These are phyloP conservation scores for Henckelia pumila DNA, from an alignment of 257 asterid species.

Conservation along the genomic window DNA sequence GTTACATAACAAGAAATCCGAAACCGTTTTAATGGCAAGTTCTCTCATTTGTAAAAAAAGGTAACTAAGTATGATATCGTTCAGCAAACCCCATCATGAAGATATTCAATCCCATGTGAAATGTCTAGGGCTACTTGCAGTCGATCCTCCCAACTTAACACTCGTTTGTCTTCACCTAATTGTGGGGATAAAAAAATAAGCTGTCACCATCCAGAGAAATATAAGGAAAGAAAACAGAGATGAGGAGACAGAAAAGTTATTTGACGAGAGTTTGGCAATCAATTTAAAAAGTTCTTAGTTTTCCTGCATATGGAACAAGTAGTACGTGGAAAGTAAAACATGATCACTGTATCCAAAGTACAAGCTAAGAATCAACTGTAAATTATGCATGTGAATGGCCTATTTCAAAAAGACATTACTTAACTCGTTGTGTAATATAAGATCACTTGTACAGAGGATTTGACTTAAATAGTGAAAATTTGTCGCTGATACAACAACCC, in stretches of 20 bases:
- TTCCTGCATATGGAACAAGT: slow-evolving; percentile 1
- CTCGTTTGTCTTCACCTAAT: slow-evolving; percentile 56
- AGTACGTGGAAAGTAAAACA: slow-evolving; percentile 8
- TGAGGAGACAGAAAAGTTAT: slow-evolving; percentile 11
- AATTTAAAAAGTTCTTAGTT: not conserved
- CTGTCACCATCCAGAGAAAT: slow-evolving; percentile 21
- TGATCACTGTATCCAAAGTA: not conserved
- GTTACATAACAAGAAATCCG: not conserved
- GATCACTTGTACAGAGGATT: not conserved
- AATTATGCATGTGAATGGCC: not conserved
- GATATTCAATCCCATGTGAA: slow-evolving; percentile 94
- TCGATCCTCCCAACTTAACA: slow-evolving; percentile 86
- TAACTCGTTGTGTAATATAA: not conserved
- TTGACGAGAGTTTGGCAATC: not conserved
- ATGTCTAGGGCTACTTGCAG: slow-evolving; percentile 87
- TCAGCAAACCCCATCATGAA: slow-evolving; percentile 90
- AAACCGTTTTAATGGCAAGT: not conserved
- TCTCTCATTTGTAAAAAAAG: not conserved
- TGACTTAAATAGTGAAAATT: not conserved
- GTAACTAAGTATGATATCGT: slow-evolving; percentile 7
- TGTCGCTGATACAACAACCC: not conserved
- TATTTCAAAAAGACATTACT: not conserved
- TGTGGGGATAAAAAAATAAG: slow-evolving; percentile 14
- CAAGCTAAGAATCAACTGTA: not conserved
- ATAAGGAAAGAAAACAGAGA: slow-evolving; percentile 19